These are phyloP conservation scores for Solanum boliviense DNA, from an alignment of 257 asterid species.

Conservation along the genomic window DNA sequence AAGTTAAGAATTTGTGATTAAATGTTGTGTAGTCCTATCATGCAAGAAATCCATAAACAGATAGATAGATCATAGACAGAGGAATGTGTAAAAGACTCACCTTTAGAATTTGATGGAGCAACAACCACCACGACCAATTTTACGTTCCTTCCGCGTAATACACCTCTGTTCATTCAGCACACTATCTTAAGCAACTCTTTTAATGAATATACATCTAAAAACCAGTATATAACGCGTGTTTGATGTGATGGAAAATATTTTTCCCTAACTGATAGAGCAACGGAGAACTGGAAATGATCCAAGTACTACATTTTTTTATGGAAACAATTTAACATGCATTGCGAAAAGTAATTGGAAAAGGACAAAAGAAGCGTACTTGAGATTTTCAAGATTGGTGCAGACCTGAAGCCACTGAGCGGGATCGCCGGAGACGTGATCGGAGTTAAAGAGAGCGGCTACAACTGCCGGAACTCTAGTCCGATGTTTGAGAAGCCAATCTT, in stretches of 20 bases:
- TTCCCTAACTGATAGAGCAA: background rate
- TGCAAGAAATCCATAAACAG: background rate
- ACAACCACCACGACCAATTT: constrained; percentile 79
- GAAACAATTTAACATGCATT: background rate
- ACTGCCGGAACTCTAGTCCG: constrained; percentile 87
- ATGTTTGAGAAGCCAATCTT: constrained; percentile 91
- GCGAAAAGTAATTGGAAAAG: background rate
- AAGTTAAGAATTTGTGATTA: background rate
- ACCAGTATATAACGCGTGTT: background rate
- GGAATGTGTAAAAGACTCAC: constrained; percentile 23
- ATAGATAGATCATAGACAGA: background rate
- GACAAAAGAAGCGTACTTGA: constrained; percentile 41
- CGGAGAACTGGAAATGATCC: background rate
- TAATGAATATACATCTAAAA: background rate
- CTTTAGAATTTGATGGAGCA: constrained; percentile 44
- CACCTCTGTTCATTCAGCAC: constrained; percentile 39
- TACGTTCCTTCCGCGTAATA: constrained; percentile 63
- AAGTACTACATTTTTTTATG: background rate
- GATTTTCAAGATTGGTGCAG: constrained; percentile 85
- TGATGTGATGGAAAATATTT: background rate
- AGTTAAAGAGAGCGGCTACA: constrained; percentile 66
- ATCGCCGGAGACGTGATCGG: constrained; percentile 65
- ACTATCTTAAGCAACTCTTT: background rate
- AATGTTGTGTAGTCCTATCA: background rate
- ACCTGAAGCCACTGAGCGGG: constrained; percentile 97